Conservation (phyloP, 352 stramenopile species). For the Phytophthora constricta region DNA sequence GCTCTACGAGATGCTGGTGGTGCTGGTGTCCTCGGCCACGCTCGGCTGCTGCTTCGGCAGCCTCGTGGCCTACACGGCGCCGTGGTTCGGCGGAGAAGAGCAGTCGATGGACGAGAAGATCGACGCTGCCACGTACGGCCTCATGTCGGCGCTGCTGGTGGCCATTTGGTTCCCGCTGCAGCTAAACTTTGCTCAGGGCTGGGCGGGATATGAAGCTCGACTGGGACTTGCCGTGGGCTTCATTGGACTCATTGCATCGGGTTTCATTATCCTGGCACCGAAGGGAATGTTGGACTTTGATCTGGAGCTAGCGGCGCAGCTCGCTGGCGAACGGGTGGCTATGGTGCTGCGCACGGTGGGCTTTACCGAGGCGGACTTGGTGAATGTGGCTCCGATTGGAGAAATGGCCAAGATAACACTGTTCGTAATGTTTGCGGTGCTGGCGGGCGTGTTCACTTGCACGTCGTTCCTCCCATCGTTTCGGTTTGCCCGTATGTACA, state of each 20-base stretch:
- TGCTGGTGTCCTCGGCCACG: constrained; percentile 65
- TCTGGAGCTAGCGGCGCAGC: constrained; percentile 51
- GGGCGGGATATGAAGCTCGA: constrained; percentile 62
- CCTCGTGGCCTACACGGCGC: constrained; percentile 44
- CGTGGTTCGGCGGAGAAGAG: constrained; percentile 14
- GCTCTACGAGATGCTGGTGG: constrained; percentile 84
- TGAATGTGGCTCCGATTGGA: constrained; percentile 45
- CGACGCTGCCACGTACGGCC: constrained; percentile 73
- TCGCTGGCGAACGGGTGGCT: constrained; percentile 45
- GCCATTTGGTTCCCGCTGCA: constrained; percentile 79
- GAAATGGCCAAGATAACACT: constrained; percentile 33
- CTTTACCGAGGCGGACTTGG: constrained; percentile 67
- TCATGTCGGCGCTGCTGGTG: constrained; percentile 69
- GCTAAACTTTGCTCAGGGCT: constrained; percentile 72
- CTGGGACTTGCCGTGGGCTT: constrained; percentile 62
- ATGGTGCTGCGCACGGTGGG: constrained; percentile 65
- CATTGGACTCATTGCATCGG: constrained; percentile 61
- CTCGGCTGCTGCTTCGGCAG: constrained; percentile 54
- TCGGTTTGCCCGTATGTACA: constrained; percentile 83
- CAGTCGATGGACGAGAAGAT: constrained; percentile 25
- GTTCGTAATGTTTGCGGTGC: constrained; percentile 44
- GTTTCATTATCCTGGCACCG: constrained; percentile 69
- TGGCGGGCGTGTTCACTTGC: constrained; percentile 64
- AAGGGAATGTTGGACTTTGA: constrained; percentile 73
- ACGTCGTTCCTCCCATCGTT: constrained; percentile 78